Evolutionary conservation across 257 asterid genomes (phyloP), one percentile per base, ranked within the genome.

Genomic region (Echium plantagineum): DNA sequence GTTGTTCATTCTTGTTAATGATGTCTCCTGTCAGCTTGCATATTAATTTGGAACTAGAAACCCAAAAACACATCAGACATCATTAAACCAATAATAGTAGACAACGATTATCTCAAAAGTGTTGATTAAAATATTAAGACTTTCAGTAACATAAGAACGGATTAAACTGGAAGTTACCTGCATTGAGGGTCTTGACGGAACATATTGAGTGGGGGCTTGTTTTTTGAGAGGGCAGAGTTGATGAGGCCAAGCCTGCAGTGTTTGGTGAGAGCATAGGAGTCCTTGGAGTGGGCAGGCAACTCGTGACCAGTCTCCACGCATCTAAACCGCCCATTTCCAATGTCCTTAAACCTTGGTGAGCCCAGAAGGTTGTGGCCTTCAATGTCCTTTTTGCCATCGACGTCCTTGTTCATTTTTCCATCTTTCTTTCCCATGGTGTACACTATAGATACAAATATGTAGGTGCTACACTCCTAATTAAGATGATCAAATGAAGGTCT

Each of bases 231-330:
- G 38, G 96, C 94, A 15, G 83, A 68, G 66, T 93, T 83, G 75
- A 93, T 86, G 73, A 93, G 89, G 63, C 98, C 98, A 52, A 84
- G 67, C 5, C 97, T 82, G 61, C 97, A 93, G 79, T 93, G 98
- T 75, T 89, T 93, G 65, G 81, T 76, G 42, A 72, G 80, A 31
- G 94, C 71, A 72, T 93, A 93, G 16, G 95, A 64, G 26, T 83
- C 96, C 51, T 66, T 73, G 61, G 90, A 77, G 63, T 86, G 90
- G 3, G 77, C 82, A 54, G 94, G 96, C 65, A 91, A 75, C 81
- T 93, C 97, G 77, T 93, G 98, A 55, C 98, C 97, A 4, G 98
- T 89, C 74, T 89, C 81, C 16, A 83, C 83, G 79, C 98, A 93
- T 70, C 73, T 84, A 73, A 79, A 78, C 24, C 98, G 94, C 18